Percentiles rank a stretch among this genome's conserved stretches.
These are phyloP conservation scores for Bryopsis sp. DNA, from an alignment of 139 green algal genomes.

Conservation along the genomic window DNA sequence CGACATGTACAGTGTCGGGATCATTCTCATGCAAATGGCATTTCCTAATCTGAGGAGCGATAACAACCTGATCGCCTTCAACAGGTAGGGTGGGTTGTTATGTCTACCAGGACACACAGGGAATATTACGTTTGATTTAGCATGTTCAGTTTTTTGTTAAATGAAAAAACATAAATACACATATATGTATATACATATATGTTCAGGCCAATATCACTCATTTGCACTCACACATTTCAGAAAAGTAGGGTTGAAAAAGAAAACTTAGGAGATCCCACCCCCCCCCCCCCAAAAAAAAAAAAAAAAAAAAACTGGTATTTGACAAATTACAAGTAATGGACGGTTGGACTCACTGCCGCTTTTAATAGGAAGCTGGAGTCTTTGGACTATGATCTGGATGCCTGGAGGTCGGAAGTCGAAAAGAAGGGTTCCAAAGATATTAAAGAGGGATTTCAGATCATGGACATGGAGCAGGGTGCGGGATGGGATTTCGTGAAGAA, in stretches of 20 bases:
- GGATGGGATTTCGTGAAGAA: constrained; percentile 58
- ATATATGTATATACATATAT: too few relatives aligned
- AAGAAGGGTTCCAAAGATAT: constrained; percentile 31
- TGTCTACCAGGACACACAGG: background rate
- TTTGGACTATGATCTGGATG: constrained; percentile 37
- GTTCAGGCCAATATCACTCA: too few relatives aligned
- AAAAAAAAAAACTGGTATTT: too few relatives aligned
- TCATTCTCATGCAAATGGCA: constrained; percentile 67
- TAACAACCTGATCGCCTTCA: constrained; percentile 66
- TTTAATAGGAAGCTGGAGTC: constrained; percentile 31
- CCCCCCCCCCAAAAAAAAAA: too few relatives aligned
- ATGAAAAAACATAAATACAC: too few relatives aligned
- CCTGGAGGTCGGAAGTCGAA: constrained; percentile 39
- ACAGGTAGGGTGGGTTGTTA: too few relatives aligned
- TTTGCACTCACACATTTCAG: background rate
- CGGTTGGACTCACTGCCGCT: background rate
- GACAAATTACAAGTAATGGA: background rate
- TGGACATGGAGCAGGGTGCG: constrained; percentile 54
- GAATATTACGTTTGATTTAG: background rate
- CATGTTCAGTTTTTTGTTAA: too few relatives aligned
- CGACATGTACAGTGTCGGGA: constrained; percentile 72
- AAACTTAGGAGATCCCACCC: too few relatives aligned
- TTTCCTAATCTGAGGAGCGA: constrained; percentile 65
- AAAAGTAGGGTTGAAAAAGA: too few relatives aligned
- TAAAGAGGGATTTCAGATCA: constrained; percentile 59